These are phyloP conservation scores for Populus simonii DNA, from an alignment of 345 rosid genomes.

Conservation along the genomic window DNA sequence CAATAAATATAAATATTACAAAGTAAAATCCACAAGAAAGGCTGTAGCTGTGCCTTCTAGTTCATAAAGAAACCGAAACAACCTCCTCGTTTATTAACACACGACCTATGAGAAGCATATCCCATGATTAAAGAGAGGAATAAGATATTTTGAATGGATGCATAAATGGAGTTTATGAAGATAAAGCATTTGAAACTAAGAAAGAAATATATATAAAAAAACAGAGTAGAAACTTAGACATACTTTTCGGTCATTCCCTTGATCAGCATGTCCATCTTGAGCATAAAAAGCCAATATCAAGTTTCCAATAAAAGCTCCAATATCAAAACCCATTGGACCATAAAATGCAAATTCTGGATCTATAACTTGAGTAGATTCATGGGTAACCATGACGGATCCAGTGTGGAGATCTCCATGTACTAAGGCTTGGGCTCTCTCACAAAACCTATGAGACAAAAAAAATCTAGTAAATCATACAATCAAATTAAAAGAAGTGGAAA, in stretches of 20 bases:
- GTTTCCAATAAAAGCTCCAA: conserved; percentile 91
- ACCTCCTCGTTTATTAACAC: background rate
- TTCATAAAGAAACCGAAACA: conserved; percentile 1
- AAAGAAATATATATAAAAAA: background rate
- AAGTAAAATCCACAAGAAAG: background rate
- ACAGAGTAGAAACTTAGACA: background rate
- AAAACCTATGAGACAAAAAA: conserved; percentile 54
- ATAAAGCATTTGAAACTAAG: background rate
- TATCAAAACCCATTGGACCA: conserved; percentile 93
- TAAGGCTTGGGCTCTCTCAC: conserved; percentile 92
- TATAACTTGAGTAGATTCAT: conserved; percentile 79
- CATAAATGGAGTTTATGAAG: too few relatives aligned
- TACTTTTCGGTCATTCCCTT: conserved; percentile 69
- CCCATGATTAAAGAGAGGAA: background rate
- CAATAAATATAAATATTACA: background rate
- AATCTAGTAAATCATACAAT: conserved; percentile 5
- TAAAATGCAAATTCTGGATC: conserved; percentile 90
- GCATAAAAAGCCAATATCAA: conserved; percentile 83
- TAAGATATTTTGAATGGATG: background rate
- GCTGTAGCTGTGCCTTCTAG: background rate
- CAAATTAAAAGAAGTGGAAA: background rate
- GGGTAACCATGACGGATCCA: conserved; percentile 87
- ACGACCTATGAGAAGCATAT: background rate
- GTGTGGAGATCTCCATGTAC: conserved; percentile 98
- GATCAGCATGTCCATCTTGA: conserved; percentile 80